Evolutionary conservation across 345 rosid genomes (phyloP), one percentile per base, ranked within the genome.

Genomic region (Cochlearia excelsa): DNA sequence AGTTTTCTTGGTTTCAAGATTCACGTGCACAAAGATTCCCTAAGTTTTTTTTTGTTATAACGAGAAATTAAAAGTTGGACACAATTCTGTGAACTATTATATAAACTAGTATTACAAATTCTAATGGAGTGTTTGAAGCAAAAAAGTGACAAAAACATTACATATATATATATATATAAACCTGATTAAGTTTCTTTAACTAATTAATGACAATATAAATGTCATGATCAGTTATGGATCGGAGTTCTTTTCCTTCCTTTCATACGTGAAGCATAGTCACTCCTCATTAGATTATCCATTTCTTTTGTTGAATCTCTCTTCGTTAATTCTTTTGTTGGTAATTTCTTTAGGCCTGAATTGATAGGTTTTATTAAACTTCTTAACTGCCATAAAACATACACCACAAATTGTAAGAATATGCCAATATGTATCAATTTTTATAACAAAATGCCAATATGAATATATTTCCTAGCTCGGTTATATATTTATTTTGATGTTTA

Each of bases 221-320:
- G 33, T 6, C 10, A 16, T 16, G 23, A 61, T 63, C 42, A 70
- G 31, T 70, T 70, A 44, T 70, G 75, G 41, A 70, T 58, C 26
- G 75, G 75, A 41, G 51, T 63, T 56, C 75, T 70, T 51, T 70
- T 70, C 55, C 66, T 70, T 26, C 69, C 69, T 58, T 45, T 70
- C 66, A 70, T 50, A 38, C 69, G 70, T 45, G 45, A 39, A 51
- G 75, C 49, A 58, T 70, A 70, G n/a, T 70, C 75, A 7, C 57
- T 26, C 37, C 55, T 51, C 75, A 57, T 70, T 31, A 70, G 55
- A 30, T 70, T 58, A 38, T 64, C 70, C 4, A 70, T 44, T 31
- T 46, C 69, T 52, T 28, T 50, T 57, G 28, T 50, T 34, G 57
- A 41, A 6, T 62, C 53, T 35, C 1, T 42, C 9, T 63, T 55